Base-by-base conservation (phyloP, 306 rosid species). In the Cucurbita argyrosperma region DNA sequence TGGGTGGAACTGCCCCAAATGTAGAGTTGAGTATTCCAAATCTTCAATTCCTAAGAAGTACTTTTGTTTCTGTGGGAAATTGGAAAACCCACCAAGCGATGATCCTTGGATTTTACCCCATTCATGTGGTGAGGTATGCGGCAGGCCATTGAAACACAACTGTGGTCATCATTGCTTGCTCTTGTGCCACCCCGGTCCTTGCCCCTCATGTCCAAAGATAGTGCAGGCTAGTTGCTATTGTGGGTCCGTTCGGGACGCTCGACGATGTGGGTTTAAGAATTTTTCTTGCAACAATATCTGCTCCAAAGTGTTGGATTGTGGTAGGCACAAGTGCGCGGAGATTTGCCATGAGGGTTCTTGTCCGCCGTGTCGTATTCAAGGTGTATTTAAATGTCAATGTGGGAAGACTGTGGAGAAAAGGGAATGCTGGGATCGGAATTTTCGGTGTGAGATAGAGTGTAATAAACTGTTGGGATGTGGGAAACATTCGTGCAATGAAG, bases 61-160 rank as follows among this genome's bases (percentile, higher is more conserved):
- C 13, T 51, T 75, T 1, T 94, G 98, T 70, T 94, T 90, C 84
- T 90, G 98, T 42, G 97, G 97, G 4, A 90, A 88, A 72, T 76
- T 89, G 40, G 88, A 86, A 47, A 81, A 90, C 58, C 98, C 98
- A 10, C 88, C 89, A 0, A 76, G 86, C 71, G 97, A 89, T 65
- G 97, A 94, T 77, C 98, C 98, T 10, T 94, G 97, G 97, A 71
- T 94, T 66, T 40, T 94, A 47, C 98, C 98, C 1, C 98, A 94
- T 70, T 94, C 98, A 0, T 94, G 98, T 37, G 97, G 98, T 19
- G 97, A 90, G 50, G 85, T 90, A 42, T 94, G 98, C 57, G 83
- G 79, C 10, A 83, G 94, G 74, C 88, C 96, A 3, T 57, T 94
- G 78, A 86, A 85, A 82, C 84, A 86, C 77, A 77, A 76, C 4